Conservation (phyloP, 2,329 filamentous ascomycete genomes). For the Hymenotorrendiella dingleyae region DNA sequence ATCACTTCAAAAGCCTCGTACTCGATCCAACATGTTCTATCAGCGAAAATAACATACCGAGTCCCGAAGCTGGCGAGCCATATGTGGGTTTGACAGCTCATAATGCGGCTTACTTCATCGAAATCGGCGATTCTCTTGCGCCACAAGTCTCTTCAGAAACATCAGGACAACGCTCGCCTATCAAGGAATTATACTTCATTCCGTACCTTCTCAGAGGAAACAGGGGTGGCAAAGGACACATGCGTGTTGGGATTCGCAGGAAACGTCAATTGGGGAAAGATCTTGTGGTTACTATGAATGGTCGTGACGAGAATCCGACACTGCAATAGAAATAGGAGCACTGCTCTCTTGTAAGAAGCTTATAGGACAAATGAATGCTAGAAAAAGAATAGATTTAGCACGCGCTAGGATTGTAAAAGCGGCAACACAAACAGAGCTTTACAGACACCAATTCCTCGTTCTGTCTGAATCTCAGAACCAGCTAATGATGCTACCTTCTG, state of each 20-base stretch:
- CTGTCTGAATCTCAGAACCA: too few relatives aligned
- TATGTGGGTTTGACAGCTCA: constrained; percentile 18
- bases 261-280: too few relatives aligned
- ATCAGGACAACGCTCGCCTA: constrained; percentile 18
- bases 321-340: too few relatives aligned
- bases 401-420: too few relatives aligned
- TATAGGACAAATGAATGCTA: too few relatives aligned
- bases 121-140: constrained; percentile 3
- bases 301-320: too few relatives aligned
- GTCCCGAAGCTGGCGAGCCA: constrained; percentile 13
- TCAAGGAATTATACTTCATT: constrained; percentile 41
- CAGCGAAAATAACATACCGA: constrained; percentile 11
- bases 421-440: too few relatives aligned
- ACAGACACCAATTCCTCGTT: too few relatives aligned
- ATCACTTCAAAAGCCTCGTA: constrained; percentile 44
- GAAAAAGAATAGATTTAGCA: too few relatives aligned
- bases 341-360: too few relatives aligned
- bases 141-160: constrained; percentile 3
- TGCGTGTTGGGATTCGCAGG: constrained; percentile 20
- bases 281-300: too few relatives aligned
- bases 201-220: constrained; percentile 52
- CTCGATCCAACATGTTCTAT: constrained; percentile 14
- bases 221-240: constrained; percentile 43
- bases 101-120: constrained; percentile 15
- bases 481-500: too few relatives aligned